A percentile compares a stretch with the other conserved stretches of the same genome.
Evolutionary conservation across 2,329 filamentous ascomycete genomes (phyloP).

Genomic region (Cadophora malorum): DNA sequence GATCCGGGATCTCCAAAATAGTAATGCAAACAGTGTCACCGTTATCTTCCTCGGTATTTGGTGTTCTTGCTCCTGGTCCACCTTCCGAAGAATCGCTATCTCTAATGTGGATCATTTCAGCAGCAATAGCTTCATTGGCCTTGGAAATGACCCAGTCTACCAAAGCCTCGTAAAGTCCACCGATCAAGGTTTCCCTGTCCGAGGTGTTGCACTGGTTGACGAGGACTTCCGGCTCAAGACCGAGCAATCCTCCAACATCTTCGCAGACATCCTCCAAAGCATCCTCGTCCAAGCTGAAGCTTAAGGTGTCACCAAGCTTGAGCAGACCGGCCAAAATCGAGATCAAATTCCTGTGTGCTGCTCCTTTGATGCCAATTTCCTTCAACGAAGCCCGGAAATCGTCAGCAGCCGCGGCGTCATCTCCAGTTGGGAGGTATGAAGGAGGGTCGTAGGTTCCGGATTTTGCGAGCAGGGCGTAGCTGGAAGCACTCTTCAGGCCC

Average conservation of each 20-base stretch:
- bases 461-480: constrained; percentile 79
- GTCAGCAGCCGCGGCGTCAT: constrained; percentile 90
- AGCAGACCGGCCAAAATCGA: constrained; percentile 85
- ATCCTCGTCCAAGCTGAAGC: constrained; percentile 84
- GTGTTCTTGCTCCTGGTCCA: constrained; percentile 64
- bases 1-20: constrained; percentile 83
- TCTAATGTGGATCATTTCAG: constrained; percentile 72
- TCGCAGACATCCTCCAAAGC: constrained; percentile 85
- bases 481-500: constrained; percentile 75
- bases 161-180: constrained; percentile 88
- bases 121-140: constrained; percentile 83
- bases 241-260: constrained; percentile 85
- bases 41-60: constrained; percentile 71
- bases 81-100: constrained; percentile 74
- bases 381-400: constrained; percentile 89
- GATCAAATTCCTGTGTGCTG: constrained; percentile 80
- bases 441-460: constrained; percentile 88
- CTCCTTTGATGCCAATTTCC: constrained; percentile 91
- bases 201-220: constrained; percentile 80
- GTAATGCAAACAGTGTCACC: constrained; percentile 89
- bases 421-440: constrained; percentile 86
- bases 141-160: constrained; percentile 94
- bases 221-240: constrained; percentile 84
- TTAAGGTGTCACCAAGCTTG: constrained; percentile 89
- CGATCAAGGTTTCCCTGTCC: constrained; percentile 82